Base-by-base conservation (phyloP, 2,329 filamentous ascomycete genomes). In the Epichloe bromicola region DNA sequence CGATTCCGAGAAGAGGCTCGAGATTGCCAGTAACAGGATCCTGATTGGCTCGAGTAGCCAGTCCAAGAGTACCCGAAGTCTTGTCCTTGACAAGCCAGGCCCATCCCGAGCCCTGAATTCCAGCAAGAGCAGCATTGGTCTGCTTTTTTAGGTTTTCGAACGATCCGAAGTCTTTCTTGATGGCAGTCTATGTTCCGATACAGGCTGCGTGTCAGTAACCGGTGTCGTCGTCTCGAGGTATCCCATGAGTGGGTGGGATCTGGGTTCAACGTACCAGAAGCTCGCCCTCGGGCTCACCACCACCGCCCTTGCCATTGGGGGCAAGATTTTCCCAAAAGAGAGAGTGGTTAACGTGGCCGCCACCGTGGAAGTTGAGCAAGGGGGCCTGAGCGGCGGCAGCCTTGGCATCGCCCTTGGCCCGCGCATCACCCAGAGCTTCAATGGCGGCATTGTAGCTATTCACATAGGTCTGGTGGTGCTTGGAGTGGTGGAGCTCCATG, bases 401-500 rank as follows among this genome's bases (percentile, higher is more conserved):
- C 63, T 69, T 67, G 56, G 66, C 61, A 60, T 78, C 85, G 60
- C 82, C 82, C 67, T 82, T 76, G 62, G 71, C 73, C 62, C 79
- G 76, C 37, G 86, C 85, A 53, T 74, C 71, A 38, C 76, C 79
- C 48, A 87, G 69, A 65, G 90, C 82, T 69, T 89, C 82, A 58
- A 81, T 73, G 52, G 87, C 84, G 54, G 83, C 77, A 74, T 95
- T 95, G 75, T 87, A 86, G 67, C 84, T 85, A 70, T 83, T 93
- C 61, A 95, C 88, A 68, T 95, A 95, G 63, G 89, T 90, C 71
- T 91, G 83, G 75, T 95, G 90, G 78, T 95, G 89, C 72, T 89
- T 91, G 73, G 80, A 83, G 80, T 95, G 86, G 77, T 95, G 90
- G 44, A 95, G 80, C 74, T 95, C 87, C 90, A 95, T 95, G 74